Evolutionary conservation across 1,139 yeast species (phyloP).

Genomic region (Zygotorulaspora mrakii): DNA sequence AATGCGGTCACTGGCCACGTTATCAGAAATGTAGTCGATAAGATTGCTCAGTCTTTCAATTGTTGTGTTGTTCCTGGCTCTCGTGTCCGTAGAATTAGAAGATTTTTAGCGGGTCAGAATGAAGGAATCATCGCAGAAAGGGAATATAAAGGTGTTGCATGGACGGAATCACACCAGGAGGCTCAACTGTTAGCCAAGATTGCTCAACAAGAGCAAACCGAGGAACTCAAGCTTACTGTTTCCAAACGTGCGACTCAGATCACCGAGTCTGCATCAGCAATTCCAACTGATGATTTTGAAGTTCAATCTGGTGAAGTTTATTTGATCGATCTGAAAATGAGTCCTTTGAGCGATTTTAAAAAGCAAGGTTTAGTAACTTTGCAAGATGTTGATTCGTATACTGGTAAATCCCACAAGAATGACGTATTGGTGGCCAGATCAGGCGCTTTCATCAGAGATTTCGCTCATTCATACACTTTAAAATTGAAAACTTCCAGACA

Average conservation of each 20-base stretch:
- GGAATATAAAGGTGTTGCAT: conserved; percentile 87
- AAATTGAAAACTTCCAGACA: conserved; percentile 72
- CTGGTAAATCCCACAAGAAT: conserved; percentile 56
- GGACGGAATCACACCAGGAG: conserved; percentile 86
- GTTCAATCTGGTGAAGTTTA: conserved; percentile 84
- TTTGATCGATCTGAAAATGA: conserved; percentile 76
- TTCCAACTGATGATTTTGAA: conserved; percentile 72
- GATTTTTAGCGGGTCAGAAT: conserved; percentile 94
- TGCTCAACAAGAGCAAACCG: conserved; percentile 7
- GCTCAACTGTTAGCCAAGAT: conserved; percentile 45
- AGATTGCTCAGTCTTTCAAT: conserved; percentile 72
- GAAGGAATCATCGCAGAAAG: conserved; percentile 87
- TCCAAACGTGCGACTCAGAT: conserved; percentile 38
- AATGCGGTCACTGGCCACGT: conserved; percentile 56
- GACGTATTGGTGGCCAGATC: conserved; percentile 58
- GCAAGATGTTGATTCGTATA: conserved; percentile 58
- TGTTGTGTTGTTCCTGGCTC: conserved; percentile 90
- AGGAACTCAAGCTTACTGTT: conserved; percentile 42
- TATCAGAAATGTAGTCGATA: conserved; percentile 73
- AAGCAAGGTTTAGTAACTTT: conserved; percentile 65
- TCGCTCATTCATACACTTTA: conserved; percentile 70
- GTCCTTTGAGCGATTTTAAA: conserved; percentile 53
- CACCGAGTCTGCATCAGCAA: conserved; percentile 43
- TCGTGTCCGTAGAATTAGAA: conserved; percentile 81
- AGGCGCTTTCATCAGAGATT: conserved; percentile 79